Percentiles rank a stretch among this genome's conserved stretches.
phyloP scores from a whole-genome alignment of 257 asterid genomes.

The Fraxinus cuspidata region DNA sequence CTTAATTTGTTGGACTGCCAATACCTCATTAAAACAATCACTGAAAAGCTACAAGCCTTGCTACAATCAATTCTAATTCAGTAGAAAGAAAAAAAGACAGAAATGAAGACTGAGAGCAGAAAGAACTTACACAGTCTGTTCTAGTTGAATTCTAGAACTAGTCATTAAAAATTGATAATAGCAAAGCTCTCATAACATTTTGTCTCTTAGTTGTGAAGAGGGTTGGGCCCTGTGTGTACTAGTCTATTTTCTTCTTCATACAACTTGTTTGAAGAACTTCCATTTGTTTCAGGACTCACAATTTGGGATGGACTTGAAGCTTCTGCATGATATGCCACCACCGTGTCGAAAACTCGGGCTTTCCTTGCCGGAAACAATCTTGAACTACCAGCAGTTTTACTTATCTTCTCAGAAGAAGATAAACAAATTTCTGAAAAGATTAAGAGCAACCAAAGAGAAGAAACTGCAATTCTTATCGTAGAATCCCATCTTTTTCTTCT shows the following conservation, averaged over 20 bases:
- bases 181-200: constrained; percentile 24
- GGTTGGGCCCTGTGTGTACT: constrained; percentile 61
- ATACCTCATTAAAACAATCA: constrained; percentile 22
- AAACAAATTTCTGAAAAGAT: constrained; percentile 34
- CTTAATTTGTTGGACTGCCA: neutral
- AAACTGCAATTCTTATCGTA: constrained; percentile 22
- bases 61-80: constrained; percentile 49
- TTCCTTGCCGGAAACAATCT: constrained; percentile 46
- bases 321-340: constrained; percentile 26
- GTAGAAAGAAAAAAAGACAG: neutral
- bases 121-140: constrained; percentile 23
- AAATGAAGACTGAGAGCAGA: constrained; percentile 13
- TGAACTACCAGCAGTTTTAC: neutral
- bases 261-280: neutral
- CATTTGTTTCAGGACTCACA: neutral
- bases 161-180: constrained; percentile 33
- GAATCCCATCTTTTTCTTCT: constrained; percentile 25
- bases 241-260: constrained; percentile 50
- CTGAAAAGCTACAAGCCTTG: constrained; percentile 34
- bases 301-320: neutral
- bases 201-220: constrained; percentile 49
- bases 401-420: constrained; percentile 30
- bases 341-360: constrained; percentile 26
- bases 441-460: constrained; percentile 31
- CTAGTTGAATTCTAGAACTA: constrained; percentile 21